Evolutionary conservation across 345 rosid genomes (phyloP).

Genomic region (Crucihimalaya himalaica): DNA sequence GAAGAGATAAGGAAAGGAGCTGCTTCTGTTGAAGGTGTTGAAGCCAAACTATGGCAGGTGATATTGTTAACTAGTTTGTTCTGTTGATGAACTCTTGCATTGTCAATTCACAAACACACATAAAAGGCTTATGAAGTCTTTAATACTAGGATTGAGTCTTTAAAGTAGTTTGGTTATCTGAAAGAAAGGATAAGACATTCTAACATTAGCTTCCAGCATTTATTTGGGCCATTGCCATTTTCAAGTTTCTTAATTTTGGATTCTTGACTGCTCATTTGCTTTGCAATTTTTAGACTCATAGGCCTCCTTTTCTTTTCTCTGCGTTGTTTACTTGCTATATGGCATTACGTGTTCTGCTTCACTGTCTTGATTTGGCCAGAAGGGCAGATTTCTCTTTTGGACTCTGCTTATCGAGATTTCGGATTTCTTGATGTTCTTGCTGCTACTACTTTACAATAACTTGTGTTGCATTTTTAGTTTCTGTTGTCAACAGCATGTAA

Average conservation of each 20-base stretch:
- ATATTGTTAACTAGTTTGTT: constrained; percentile 5
- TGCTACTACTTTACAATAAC: background rate
- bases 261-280: background rate
- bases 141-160: background rate
- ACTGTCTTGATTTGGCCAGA: background rate
- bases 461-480: constrained; percentile 1
- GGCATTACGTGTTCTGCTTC: background rate
- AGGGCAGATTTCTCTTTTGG: background rate
- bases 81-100: background rate
- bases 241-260: background rate
- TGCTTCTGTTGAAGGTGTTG: constrained; percentile 94
- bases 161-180: background rate
- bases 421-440: background rate
- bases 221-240: constrained; percentile 2
- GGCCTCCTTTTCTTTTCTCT: background rate
- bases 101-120: background rate
- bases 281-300: background rate
- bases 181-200: background rate
- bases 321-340: background rate
- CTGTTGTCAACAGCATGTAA: background rate
- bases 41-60: constrained; percentile 97
- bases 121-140: background rate
- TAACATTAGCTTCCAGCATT: background rate
- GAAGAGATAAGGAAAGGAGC: constrained; percentile 93
- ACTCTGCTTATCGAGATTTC: background rate